Evolutionary conservation across 2,329 filamentous ascomycete genomes (phyloP).

Genomic region (Emergomyces pasteurianus): DNA sequence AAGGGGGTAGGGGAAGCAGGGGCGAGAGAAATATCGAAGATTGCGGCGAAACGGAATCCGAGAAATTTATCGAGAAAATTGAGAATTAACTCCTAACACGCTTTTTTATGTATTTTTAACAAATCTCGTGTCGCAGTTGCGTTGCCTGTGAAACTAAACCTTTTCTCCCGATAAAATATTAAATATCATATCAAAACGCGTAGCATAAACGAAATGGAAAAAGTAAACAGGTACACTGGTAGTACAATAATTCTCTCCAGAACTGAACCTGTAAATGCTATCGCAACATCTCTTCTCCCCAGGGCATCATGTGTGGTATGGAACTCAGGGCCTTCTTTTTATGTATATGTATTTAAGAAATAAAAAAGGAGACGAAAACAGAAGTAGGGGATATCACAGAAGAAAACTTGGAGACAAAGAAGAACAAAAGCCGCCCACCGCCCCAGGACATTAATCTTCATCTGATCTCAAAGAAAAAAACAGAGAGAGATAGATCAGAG

Average conservation of each 20-base stretch:
- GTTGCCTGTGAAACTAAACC: neutral
- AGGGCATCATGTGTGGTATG: neutral
- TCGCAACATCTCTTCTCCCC: neutral
- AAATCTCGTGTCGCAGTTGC: neutral
- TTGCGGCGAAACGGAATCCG: neutral
- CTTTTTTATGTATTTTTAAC: neutral
- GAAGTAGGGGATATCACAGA: neutral
- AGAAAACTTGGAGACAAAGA: neutral
- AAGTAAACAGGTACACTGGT: neutral
- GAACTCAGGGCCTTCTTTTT: neutral
- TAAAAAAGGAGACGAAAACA: neutral
- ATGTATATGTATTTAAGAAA: no score
- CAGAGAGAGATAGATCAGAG: neutral
- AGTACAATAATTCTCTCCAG: neutral
- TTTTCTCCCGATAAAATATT: neutral
- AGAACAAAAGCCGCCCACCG: neutral
- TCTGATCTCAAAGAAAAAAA: neutral
- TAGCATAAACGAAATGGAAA: neutral
- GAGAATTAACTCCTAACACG: neutral
- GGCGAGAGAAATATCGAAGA: neutral
- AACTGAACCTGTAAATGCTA: neutral
- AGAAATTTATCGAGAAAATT: no score
- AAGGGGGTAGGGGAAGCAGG: neutral
- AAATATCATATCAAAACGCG: neutral
- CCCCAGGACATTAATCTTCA: neutral